Conservation (phyloP, 2,329 filamentous ascomycete species). For the Aspergillus neotritici region DNA sequence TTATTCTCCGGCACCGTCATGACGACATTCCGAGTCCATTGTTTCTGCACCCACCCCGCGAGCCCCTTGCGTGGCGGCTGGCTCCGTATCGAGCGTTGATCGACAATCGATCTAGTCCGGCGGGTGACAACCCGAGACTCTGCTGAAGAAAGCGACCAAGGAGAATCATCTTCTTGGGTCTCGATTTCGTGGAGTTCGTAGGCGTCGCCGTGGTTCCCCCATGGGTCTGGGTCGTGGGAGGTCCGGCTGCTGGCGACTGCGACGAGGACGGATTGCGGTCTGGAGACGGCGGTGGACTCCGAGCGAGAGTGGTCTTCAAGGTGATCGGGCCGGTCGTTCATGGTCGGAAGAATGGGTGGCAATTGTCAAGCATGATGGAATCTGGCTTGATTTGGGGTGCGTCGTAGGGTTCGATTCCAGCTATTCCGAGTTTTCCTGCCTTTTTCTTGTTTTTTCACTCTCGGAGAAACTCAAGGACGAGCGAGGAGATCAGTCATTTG, state of each 20-base stretch:
- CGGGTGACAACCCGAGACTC: conserved; percentile 25
- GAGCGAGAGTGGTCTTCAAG: too few relatives aligned
- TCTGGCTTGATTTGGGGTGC: too few relatives aligned
- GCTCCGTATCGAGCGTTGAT: conserved; percentile 6
- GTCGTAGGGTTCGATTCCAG: too few relatives aligned
- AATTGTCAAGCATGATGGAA: too few relatives aligned
- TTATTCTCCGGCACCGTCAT: conserved; percentile 36
- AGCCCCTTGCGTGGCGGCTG: conserved; percentile 41
- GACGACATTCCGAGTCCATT: conserved; percentile 61
- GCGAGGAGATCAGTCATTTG: neutral
- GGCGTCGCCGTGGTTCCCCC: conserved; percentile 9
- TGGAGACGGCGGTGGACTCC: too few relatives aligned
- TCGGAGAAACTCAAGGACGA: neutral
- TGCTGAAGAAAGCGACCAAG: conserved; percentile 28
- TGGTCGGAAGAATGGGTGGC: too few relatives aligned
- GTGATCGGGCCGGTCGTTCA: too few relatives aligned
- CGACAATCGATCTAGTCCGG: conserved; percentile 21
- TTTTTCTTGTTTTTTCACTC: too few relatives aligned
- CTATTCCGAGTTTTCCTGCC: too few relatives aligned
- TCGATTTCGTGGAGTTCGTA: conserved; percentile 28
- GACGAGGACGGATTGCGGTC: too few relatives aligned
- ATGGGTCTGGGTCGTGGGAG: too few relatives aligned
- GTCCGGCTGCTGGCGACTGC: too few relatives aligned
- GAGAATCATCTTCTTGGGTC: conserved; percentile 23
- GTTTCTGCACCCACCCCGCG: conserved; percentile 65